Evolutionary conservation across 2,329 filamentous ascomycete species (phyloP).

Genomic region (Tolypocladium tundrense): DNA sequence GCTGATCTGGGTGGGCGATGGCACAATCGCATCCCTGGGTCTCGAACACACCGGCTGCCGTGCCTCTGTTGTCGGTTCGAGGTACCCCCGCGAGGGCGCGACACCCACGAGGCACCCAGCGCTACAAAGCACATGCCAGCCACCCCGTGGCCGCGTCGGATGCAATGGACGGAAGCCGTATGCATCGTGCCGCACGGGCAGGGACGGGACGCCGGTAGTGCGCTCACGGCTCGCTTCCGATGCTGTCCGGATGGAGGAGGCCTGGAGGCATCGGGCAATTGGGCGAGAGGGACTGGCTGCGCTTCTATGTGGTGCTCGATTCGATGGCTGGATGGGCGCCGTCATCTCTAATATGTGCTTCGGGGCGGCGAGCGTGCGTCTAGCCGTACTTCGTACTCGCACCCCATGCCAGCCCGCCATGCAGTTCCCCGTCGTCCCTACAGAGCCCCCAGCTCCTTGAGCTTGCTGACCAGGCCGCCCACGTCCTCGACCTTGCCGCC

Average conservation of each 20-base stretch:
- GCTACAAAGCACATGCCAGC: neutral
- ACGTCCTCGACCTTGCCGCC: constrained; percentile 97
- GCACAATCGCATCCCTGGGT: neutral
- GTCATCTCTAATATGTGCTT: neutral
- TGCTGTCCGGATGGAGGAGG: neutral
- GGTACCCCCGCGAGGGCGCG: neutral
- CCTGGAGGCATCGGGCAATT: too few relatives aligned
- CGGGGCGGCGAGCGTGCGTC: neutral
- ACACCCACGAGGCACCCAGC: too few relatives aligned
- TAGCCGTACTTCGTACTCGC: neutral
- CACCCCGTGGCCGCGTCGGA: neutral
- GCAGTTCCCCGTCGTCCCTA: constrained; percentile 27
- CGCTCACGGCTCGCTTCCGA: neutral
- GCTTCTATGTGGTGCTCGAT: neutral
- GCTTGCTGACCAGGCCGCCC: constrained; percentile 81
- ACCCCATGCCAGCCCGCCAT: neutral
- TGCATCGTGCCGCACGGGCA: too few relatives aligned
- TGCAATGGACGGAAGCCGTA: neutral
- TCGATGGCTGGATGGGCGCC: neutral
- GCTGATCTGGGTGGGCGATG: neutral
- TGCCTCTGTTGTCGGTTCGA: too few relatives aligned
- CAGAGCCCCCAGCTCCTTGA: constrained; percentile 92
- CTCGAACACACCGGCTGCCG: too few relatives aligned
- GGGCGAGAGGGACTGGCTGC: neutral
- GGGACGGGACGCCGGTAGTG: too few relatives aligned